Evolutionary conservation across 306 rosid genomes (phyloP).

Genomic region (Cicer judaicum): DNA sequence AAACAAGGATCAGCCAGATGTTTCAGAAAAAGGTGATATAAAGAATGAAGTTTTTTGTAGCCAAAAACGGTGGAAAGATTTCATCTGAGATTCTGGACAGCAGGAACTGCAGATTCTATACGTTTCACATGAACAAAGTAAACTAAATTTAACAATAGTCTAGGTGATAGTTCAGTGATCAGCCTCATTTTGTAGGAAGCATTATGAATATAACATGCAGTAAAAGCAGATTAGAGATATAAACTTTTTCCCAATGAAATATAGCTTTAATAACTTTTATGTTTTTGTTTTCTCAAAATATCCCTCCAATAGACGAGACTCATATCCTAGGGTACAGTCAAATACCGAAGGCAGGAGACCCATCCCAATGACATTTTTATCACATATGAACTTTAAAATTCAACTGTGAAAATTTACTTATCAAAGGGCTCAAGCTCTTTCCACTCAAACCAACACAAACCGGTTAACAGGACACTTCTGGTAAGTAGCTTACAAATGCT

Average conservation of each 20-base stretch:
- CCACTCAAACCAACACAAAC: slow-evolving; percentile 1
- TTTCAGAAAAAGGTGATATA: slow-evolving; percentile 32
- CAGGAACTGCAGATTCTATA: slow-evolving; percentile 13
- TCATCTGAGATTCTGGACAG: slow-evolving; percentile 21
- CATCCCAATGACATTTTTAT: background rate
- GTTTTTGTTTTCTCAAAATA: background rate
- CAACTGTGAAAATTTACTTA: background rate
- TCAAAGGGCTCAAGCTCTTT: background rate
- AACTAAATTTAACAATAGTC: slow-evolving; percentile 10
- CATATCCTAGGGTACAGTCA: background rate
- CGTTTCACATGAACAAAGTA: slow-evolving; percentile 6
- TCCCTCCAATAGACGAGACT: background rate
- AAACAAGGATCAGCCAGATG: slow-evolving; percentile 29
- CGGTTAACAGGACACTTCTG: background rate
- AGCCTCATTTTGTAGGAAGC: slow-evolving; percentile 19
- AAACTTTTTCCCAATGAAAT: background rate
- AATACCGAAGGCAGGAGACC: background rate
- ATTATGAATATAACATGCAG: background rate
- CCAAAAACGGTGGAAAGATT: slow-evolving; percentile 4
- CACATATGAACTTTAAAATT: background rate
- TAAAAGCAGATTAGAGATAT: slow-evolving; percentile 5
- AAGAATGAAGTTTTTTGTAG: background rate
- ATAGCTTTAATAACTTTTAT: background rate
- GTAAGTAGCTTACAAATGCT: slow-evolving; percentile 5
- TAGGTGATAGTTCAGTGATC: slow-evolving; percentile 19